Conservation (phyloP, 2,329 filamentous ascomycete genomes). For the Colletotrichum sp. region DNA sequence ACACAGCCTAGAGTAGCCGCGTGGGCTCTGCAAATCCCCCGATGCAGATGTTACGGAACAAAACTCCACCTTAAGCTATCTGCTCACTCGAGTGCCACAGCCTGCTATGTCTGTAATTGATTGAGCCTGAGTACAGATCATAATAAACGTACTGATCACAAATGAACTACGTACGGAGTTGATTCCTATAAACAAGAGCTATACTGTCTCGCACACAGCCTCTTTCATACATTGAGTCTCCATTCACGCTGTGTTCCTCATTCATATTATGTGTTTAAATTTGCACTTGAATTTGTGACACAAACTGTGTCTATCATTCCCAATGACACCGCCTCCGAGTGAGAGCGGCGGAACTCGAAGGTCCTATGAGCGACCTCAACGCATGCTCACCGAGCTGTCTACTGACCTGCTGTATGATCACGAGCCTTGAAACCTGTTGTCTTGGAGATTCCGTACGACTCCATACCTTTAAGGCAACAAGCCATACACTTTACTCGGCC, state of each 20-base stretch:
- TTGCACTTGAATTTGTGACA: neutral
- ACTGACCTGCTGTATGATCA: neutral
- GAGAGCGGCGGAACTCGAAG: neutral
- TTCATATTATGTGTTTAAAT: neutral
- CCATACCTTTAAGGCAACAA: neutral
- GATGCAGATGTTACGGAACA: neutral
- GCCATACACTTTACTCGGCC: no score
- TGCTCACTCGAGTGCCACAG: neutral
- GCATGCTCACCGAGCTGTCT: neutral
- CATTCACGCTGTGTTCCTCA: rapidly evolving
- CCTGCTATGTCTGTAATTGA: rapidly evolving
- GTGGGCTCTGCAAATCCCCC: neutral
- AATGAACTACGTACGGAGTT: neutral
- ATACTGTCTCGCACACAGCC: neutral
- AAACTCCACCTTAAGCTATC: neutral
- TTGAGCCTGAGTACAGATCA: neutral
- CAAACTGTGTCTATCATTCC: neutral
- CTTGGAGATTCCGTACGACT: neutral
- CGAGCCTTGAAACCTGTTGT: neutral
- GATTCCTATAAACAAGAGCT: neutral
- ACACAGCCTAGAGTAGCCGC: neutral
- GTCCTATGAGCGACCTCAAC: neutral
- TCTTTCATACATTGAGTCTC: rapidly evolving
- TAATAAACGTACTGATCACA: neutral
- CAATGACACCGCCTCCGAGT: neutral